Base-by-base conservation (phyloP, 805 yeast species). In the Kazachstania psychrophila region DNA sequence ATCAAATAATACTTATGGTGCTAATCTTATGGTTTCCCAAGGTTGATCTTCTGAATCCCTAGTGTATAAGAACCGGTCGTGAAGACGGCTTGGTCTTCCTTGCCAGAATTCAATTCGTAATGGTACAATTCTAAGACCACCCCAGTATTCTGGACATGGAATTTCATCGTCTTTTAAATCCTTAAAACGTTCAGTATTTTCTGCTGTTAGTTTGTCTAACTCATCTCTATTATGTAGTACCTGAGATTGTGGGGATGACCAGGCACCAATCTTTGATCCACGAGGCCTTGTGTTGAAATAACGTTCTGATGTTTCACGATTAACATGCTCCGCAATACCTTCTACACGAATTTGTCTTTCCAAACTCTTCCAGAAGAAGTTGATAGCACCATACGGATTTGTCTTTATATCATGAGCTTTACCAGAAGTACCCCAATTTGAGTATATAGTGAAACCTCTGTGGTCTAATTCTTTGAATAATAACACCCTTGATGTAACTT, bases 81-180 rank as follows among this genome's bases (percentile, higher is more conserved):
- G 98, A 36, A 89, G 66, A 56, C 98, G 72, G 52, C 84, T 79
- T 41, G 72, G 68, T 44, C 98, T 75, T 12, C 98, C 98, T 64
- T 92, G 97, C 96, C 96, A 89, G 54, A 89, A 92, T 62, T 89
- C 98, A 46, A 89, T 72, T 54, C 85, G 95, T 29, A 83, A 63
- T 4, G 98, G 98, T 28, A 80, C 76, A 14, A 89, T 69, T 51
- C 95, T 70, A 33, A 89, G 56, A 1, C 98, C 98, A 37, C 97
- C 97, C 98, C 98, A 89, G 55, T 66, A 79, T 24, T 84, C 88
- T 11, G 98, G 98, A 44, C 94, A 81, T 17, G 94, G 92, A 31
- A 89, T 75, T 19, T 37, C 34, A 23, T 73, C 73, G 31, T 36
- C 39, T 12, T 19, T 26, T 1, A 61, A 54, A 28, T 69, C 76